Evolutionary conservation across 2,329 filamentous ascomycete species (phyloP).

Genomic region (Microdochium trichocladiopsis): DNA sequence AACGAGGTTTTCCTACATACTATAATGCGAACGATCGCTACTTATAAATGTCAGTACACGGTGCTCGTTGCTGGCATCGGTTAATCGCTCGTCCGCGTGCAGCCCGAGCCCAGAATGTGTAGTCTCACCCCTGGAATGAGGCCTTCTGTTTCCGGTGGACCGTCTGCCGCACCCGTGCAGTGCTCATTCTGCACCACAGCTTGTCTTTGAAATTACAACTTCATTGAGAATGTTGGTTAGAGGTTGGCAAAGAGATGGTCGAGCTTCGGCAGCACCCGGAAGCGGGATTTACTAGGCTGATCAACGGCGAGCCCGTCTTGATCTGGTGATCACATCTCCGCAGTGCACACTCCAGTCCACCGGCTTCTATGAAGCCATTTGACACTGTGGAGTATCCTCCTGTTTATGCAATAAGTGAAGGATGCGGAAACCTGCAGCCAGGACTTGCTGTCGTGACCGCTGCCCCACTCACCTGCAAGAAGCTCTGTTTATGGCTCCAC

Average conservation of each 20-base stretch:
- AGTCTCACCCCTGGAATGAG: not conserved
- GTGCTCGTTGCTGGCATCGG: not conserved
- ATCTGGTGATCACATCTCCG: not conserved
- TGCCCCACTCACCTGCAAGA: not conserved
- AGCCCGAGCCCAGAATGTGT: not conserved
- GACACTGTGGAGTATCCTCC: not conserved
- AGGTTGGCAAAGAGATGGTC: not conserved
- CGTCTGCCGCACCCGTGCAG: not conserved
- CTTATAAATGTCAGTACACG: not conserved
- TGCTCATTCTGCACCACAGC: not conserved
- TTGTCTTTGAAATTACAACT: not conserved
- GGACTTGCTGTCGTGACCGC: not conserved
- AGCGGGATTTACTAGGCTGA: too few relatives aligned
- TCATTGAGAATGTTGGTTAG: not conserved
- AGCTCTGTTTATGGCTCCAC: not conserved
- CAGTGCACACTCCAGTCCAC: not conserved
- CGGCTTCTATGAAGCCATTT: too few relatives aligned
- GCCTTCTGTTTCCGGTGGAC: not conserved
- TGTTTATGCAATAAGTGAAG: not conserved
- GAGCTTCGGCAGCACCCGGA: not conserved
- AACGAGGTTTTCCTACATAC: not conserved
- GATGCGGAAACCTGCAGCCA: not conserved
- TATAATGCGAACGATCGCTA: not conserved
- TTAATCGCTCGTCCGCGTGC: not conserved
- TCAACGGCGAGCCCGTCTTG: not conserved